Conservation (phyloP, 768 basidiomycete species). For the Leccinum pellstonianum region DNA sequence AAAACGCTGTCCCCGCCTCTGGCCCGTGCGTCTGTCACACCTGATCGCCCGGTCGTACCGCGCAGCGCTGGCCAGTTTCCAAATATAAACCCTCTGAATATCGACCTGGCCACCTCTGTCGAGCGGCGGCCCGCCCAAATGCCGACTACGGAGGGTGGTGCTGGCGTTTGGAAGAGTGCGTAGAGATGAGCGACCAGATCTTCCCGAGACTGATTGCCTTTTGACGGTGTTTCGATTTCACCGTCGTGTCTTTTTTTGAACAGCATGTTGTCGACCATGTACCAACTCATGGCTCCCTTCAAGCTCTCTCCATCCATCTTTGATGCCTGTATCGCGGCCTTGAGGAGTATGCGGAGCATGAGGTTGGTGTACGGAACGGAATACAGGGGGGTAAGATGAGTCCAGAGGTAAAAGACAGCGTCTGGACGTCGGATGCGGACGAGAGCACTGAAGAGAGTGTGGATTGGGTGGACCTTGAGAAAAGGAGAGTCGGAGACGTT, state of each 20-base stretch:
- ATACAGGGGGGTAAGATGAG: constrained; percentile 60
- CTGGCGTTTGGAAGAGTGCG: constrained; percentile 19
- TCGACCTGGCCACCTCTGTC: constrained; percentile 45
- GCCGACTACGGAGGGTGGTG: constrained; percentile 33
- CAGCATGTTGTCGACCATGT: constrained; percentile 19
- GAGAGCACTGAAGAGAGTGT: constrained; percentile 49
- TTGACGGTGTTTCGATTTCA: background rate
- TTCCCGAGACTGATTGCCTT: constrained; percentile 5
- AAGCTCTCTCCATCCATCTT: constrained; percentile 51
- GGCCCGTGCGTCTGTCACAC: constrained; percentile 17
- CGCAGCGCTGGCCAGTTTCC: constrained; percentile 52
- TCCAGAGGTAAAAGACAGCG: constrained; percentile 65
- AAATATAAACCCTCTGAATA: constrained; percentile 58
- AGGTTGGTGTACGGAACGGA: constrained; percentile 50
- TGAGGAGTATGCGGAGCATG: constrained; percentile 61
- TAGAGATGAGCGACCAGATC: constrained; percentile 9
- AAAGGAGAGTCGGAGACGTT: constrained; percentile 8
- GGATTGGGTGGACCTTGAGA: constrained; percentile 33
- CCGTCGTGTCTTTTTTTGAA: constrained; percentile 15
- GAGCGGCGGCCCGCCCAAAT: constrained; percentile 49
- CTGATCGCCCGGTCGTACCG: constrained; percentile 29
- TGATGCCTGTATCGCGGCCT: constrained; percentile 53
- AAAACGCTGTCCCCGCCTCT: constrained; percentile 15
- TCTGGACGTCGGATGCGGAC: constrained; percentile 57
- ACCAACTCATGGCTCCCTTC: constrained; percentile 45